These are phyloP conservation scores for Nitzschia sp. DNA, from an alignment of 108 stramenopile species.

Conservation along the genomic window DNA sequence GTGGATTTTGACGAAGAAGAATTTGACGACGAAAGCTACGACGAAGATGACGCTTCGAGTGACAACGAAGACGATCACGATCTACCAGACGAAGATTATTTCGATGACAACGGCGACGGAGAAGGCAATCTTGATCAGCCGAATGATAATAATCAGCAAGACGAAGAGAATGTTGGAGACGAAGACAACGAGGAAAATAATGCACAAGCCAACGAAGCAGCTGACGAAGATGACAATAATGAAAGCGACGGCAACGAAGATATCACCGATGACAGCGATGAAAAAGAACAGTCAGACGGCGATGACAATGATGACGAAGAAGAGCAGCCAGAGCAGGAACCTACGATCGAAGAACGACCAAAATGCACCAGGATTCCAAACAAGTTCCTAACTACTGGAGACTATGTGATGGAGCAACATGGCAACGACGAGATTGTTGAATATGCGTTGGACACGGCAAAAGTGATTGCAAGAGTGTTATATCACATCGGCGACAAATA, in stretches of 20 bases:
- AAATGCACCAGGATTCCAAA: background rate
- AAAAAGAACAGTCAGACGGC: background rate
- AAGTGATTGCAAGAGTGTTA: background rate
- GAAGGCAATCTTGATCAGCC: too few relatives aligned
- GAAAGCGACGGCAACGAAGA: too few relatives aligned
- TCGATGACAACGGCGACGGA: too few relatives aligned
- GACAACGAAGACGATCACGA: conserved; percentile 11
- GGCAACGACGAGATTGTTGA: background rate
- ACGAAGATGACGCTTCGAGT: background rate
- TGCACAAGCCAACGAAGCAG: conserved; percentile 22
- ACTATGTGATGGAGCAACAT: background rate
- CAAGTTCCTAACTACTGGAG: too few relatives aligned
- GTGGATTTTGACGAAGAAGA: conserved; percentile 6
- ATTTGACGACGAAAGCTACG: conserved; percentile 4
- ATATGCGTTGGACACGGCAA: background rate
- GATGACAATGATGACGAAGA: conserved; percentile 3
- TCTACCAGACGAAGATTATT: conserved; percentile 4
- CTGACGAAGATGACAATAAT: too few relatives aligned
- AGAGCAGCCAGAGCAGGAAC: background rate
- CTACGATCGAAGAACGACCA: background rate
- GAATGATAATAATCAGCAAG: background rate
- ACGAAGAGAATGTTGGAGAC: background rate
- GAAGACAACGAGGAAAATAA: conserved; percentile 5
- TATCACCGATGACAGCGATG: background rate
- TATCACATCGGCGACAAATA: background rate